Evolutionary conservation across 768 basidiomycete genomes (phyloP).

Genomic region (Suillus subalutaceus): DNA sequence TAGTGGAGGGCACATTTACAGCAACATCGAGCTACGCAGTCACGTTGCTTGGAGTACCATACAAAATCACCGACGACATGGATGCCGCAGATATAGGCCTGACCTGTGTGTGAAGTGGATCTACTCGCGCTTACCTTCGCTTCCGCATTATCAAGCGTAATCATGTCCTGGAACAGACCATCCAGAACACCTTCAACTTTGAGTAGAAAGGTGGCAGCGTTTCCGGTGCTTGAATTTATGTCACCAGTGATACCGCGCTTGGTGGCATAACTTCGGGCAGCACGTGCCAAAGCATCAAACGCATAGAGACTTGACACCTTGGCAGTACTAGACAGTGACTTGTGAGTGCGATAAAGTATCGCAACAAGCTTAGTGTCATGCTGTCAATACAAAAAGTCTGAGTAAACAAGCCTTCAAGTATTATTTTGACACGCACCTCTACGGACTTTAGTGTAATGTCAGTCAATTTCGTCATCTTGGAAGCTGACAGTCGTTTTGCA

Average conservation of each 20-base stretch:
- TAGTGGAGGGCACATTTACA: slow-evolving; percentile 10
- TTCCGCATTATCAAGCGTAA: slow-evolving; percentile 63
- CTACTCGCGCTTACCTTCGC: slow-evolving; percentile 74
- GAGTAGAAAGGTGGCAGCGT: slow-evolving; percentile 79
- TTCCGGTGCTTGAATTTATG: slow-evolving; percentile 58
- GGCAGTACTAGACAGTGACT: slow-evolving; percentile 61
- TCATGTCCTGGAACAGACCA: slow-evolving; percentile 86
- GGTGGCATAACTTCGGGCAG: slow-evolving; percentile 66
- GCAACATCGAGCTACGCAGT: slow-evolving; percentile 13
- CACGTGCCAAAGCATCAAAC: slow-evolving; percentile 91
- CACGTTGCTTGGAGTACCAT: slow-evolving; percentile 9
- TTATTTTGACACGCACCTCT: slow-evolving; percentile 52
- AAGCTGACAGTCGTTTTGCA: slow-evolving; percentile 83
- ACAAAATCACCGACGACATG: slow-evolving; percentile 12
- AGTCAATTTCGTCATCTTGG: slow-evolving; percentile 80
- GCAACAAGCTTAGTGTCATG: slow-evolving; percentile 88
- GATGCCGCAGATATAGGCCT: slow-evolving; percentile 1
- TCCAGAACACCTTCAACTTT: slow-evolving; percentile 93
- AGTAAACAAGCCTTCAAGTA: not conserved
- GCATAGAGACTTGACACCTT: slow-evolving; percentile 92
- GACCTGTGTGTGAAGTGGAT: slow-evolving; percentile 11
- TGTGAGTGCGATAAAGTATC: slow-evolving; percentile 87
- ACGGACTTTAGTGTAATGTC: slow-evolving; percentile 78
- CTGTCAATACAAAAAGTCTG: slow-evolving; percentile 40
- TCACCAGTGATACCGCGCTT: slow-evolving; percentile 67